Evolutionary conservation across 768 basidiomycete genomes (phyloP), one percentile per base, ranked within the genome.

Genomic region (Hygrophorus pudorinus): DNA sequence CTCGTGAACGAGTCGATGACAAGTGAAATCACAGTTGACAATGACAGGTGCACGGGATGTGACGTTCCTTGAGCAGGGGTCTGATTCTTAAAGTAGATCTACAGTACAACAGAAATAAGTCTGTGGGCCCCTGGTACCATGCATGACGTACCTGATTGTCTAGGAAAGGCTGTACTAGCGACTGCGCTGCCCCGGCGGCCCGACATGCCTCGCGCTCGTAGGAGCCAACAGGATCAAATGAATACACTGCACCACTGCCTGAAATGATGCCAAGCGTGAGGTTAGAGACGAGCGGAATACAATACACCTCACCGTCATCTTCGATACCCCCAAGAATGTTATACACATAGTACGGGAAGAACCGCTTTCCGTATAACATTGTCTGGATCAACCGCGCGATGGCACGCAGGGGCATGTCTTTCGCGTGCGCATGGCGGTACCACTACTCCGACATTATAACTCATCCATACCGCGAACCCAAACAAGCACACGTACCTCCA

Each of bases 81-180:
- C 63, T 97, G 93, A 63, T 99, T 99, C 76, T 88, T 92, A 71
- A 92, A 94, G 76, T 96, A 94, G 58, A 98, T 89, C 93, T 98
- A 62, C 11, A 35, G 20, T 17, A 24, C 18, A 29, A 48, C 38
- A 48, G 38, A 36, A 5, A 24, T 18, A 24, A 49, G 41, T 44
- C 48, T 57, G 51, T 57, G 55, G 48, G 53, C 32, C 46, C n/a
- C 47, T 51, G 51, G 32, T 47, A 55, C 47, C 41, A 45, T 38
- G 34, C 21, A 39, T 6, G 43, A 36, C 21, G 36, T 57, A 84
- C 94, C 78, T 98, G 93, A 64, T 96, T 97, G 66, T 99, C 96
- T 54, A 99, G 68, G 79, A 99, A 96, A 1, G 96, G 96, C 57
- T 99, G 96, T 5, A 99, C 78, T 17, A 99, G 76, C 38, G 81